Evolutionary conservation across 805 yeast species (phyloP), one percentile per base, ranked within the genome.

Genomic region (Schizosaccharomyces osmophilus): DNA sequence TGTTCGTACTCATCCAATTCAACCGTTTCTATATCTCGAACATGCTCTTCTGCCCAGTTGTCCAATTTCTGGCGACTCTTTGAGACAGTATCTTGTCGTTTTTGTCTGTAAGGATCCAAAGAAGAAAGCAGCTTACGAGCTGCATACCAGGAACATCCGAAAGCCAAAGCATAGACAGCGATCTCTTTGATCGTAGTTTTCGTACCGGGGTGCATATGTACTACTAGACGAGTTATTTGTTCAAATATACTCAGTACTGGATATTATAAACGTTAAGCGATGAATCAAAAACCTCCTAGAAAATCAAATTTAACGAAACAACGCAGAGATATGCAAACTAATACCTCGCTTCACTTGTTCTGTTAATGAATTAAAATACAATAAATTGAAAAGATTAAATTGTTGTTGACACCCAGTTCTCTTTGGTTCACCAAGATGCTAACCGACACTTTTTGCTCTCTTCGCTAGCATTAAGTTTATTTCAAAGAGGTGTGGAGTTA

Each of bases 1-100:
- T 80, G 79, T 69, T 93, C 98, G 70, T 93, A 89, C 55, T 78
- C 77, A 66, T 81, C 83, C 54, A 86, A 74, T 8, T 75, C 77
- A 9, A 83, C 69, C 9, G 39, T 22, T 17, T 57, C 60, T 8
- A 31, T 17, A 32, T 19, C 39, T 8, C 36, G 31, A 17, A 24
- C 36, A 17, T 29, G 57, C 13, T 29, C 36, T 29, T 29, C 36
- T 24, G 57, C 57, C 57, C 57, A 51, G 19, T 51, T 17, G 4
- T 51, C 36, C 31, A 51, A 29, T 51, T 29, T 22, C 36, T 22
- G 11, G 8, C 36, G 57, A 29, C 57, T 51, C 26, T 51, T 51
- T 22, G 31, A 29, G 11, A 51, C 36, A 1, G 57, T 29, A 9
- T 51, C 57, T 29, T 51, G 31, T 29, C n/a, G 22, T 51, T 29